phyloP scores from a whole-genome alignment of 1,139 yeast genomes.

The Geotrichum reessii region DNA sequence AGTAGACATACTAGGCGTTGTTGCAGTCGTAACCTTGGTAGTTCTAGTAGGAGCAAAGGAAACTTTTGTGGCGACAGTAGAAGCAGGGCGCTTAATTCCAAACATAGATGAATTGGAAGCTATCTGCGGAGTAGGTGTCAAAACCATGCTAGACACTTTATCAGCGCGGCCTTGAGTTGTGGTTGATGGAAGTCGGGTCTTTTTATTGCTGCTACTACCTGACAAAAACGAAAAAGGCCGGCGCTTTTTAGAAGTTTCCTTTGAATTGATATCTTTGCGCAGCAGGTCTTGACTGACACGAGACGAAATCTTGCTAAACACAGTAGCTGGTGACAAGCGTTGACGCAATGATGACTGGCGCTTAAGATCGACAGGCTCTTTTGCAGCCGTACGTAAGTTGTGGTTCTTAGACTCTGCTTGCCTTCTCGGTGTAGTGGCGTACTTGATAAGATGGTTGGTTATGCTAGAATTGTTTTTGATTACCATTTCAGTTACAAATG shows the following conservation, averaged over 20 bases:
- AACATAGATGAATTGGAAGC: background rate
- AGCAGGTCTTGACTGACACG: constrained; percentile 4
- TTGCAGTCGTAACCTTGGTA: background rate
- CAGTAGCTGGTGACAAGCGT: constrained; percentile 2
- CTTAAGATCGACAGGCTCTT: background rate
- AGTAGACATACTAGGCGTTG: background rate
- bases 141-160: background rate
- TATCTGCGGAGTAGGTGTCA: background rate
- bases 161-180: background rate
- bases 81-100: background rate
- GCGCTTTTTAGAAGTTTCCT: background rate
- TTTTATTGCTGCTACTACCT: background rate
- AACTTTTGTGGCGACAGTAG: background rate
- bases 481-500: constrained; percentile 24
- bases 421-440: constrained; percentile 23
- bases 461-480: constrained; percentile 26
- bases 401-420: background rate
- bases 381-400: background rate
- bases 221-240: background rate
- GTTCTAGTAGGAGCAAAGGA: background rate
- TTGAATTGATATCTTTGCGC: background rate
- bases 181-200: background rate
- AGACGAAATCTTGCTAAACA: constrained; percentile 6
- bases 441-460: constrained; percentile 28
- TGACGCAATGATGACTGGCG: constrained; percentile 1